Conservation (phyloP, 2,329 filamentous ascomycete species). For the Biscogniauxia mediterranea region DNA sequence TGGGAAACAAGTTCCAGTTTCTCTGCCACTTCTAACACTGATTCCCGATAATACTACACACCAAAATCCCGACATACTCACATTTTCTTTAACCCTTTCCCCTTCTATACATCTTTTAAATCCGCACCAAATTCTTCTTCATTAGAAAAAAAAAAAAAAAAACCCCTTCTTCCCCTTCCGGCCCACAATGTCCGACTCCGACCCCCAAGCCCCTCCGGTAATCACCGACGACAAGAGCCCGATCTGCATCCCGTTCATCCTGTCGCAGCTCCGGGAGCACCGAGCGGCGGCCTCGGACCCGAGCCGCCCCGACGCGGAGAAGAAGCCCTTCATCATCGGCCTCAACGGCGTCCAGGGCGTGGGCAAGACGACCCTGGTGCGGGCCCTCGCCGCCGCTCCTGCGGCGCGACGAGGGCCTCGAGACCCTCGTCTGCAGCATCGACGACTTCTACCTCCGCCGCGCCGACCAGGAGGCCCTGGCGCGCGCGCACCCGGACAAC, state of each 20-base stretch:
- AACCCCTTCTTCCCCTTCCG: no score
- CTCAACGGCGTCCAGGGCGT: slow-evolving; percentile 90
- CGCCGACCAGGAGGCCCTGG: slow-evolving; percentile 63
- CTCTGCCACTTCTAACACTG: no score
- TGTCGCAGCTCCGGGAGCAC: slow-evolving; percentile 56
- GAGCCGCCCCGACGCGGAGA: background rate
- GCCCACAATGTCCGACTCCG: background rate
- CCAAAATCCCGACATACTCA: no score
- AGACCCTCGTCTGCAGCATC: slow-evolving; percentile 73
- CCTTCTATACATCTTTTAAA: no score
- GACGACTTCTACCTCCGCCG: slow-evolving; percentile 88
- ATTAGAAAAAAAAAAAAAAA: no score
- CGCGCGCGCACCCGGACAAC: slow-evolving; percentile 65
- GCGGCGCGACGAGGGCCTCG: slow-evolving; percentile 52
- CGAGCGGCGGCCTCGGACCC: slow-evolving; percentile 11
- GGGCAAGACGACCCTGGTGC: slow-evolving; percentile 87
- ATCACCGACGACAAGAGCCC: slow-evolving; percentile 76
- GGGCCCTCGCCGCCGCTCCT: slow-evolving; percentile 62
- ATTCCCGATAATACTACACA: no score
- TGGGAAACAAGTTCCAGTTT: no score
- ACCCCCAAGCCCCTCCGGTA: background rate
- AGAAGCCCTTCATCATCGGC: slow-evolving; percentile 73
- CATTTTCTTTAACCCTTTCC: no score
- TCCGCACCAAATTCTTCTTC: no score
- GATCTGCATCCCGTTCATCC: slow-evolving; percentile 75